A percentile compares a stretch with the other conserved stretches of the same genome.
phyloP scores from a whole-genome alignment of 2,329 filamentous ascomycete genomes.

The Scedosporium boydii region DNA sequence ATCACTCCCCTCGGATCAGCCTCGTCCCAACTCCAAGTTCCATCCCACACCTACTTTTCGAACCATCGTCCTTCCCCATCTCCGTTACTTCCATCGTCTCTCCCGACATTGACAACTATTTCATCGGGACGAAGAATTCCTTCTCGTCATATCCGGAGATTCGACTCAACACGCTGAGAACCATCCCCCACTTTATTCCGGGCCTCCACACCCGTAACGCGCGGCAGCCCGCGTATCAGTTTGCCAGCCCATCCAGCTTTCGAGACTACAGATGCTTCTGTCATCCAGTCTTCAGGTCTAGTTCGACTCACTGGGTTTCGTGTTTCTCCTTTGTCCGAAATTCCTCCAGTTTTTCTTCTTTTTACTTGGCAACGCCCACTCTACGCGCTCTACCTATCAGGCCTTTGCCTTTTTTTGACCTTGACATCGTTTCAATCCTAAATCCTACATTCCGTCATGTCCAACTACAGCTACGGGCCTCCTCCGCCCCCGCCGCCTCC shows the following conservation, averaged over 20 bases:
- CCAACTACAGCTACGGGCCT: conserved; percentile 38
- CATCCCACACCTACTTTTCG: neutral
- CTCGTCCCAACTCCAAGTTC: neutral
- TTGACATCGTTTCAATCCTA: neutral
- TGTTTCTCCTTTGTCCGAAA: neutral
- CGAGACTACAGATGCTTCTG: neutral
- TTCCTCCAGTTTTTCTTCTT: neutral
- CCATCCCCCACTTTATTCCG: neutral
- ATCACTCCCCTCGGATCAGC: neutral
- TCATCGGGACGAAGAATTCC: neutral
- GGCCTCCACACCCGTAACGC: neutral
- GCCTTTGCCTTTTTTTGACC: neutral
- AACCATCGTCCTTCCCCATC: neutral
- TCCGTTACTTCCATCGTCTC: neutral
- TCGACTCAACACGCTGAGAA: neutral
- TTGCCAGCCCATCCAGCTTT: neutral
- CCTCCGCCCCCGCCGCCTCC: conserved; percentile 39
- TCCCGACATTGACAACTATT: neutral
- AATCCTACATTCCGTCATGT: conserved; percentile 23
- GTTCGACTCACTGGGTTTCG: neutral
- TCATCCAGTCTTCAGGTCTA: neutral
- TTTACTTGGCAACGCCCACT: neutral
- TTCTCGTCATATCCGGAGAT: neutral
- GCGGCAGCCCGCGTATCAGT: conserved; percentile 3
- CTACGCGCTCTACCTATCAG: neutral